These are phyloP conservation scores for Adansonia digitata DNA, from an alignment of 345 rosid genomes.

Conservation along the genomic window DNA sequence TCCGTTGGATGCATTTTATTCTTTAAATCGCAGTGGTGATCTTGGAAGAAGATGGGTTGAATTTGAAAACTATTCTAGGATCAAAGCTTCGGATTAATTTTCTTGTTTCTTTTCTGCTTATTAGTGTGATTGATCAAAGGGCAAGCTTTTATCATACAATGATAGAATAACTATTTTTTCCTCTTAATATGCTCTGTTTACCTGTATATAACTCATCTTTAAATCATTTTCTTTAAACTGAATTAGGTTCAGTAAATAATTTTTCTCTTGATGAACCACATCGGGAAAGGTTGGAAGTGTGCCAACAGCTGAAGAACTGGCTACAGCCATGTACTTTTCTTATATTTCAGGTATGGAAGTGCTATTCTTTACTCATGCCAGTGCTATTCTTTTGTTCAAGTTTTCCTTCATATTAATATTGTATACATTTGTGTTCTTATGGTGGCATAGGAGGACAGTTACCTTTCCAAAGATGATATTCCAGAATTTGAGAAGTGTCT, in stretches of 20 bases:
- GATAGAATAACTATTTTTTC: not conserved
- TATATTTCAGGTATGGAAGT: conserved; percentile 92
- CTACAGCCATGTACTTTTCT: conserved; percentile 76
- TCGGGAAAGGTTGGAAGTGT: conserved; percentile 88
- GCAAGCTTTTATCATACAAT: not conserved
- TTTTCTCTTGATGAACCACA: not conserved
- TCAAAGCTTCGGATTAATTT: conserved; percentile 67
- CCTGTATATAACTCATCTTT: not conserved
- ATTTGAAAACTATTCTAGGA: conserved; percentile 83
- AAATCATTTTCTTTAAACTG: not conserved
- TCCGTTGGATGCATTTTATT: conserved; percentile 83
- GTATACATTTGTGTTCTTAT: not conserved
- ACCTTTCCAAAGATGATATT: conserved; percentile 57
- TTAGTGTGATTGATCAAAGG: not conserved
- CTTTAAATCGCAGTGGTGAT: conserved; percentile 88
- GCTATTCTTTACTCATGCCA: conserved; percentile 40
- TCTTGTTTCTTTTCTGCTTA: not conserved
- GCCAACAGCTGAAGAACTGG: conserved; percentile 63
- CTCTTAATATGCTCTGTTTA: not conserved
- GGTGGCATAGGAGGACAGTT: conserved; percentile 60
- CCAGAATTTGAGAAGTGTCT: conserved; percentile 68
- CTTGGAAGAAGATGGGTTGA: conserved; percentile 49
- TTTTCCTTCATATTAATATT: conserved; percentile 10
- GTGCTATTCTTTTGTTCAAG: not conserved
- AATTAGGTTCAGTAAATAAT: not conserved